Conservation (phyloP, 495 filamentous ascomycete species). For the Penicillium subrubescens region DNA sequence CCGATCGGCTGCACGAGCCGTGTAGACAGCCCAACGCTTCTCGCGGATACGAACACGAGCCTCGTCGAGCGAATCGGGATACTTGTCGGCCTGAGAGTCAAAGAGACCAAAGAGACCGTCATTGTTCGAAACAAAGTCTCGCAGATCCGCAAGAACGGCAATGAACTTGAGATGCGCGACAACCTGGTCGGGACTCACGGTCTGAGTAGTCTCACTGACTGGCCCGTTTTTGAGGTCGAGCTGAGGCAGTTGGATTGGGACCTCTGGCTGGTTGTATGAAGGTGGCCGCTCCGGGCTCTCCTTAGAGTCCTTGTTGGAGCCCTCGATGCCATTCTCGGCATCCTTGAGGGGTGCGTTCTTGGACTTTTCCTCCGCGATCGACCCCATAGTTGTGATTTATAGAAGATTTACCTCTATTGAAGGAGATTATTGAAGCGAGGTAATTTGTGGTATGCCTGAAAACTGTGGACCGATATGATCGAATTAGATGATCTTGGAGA, state of each 20-base stretch:
- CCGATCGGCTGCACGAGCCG: constrained; percentile 70
- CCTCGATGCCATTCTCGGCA: neutral
- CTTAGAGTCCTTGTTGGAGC: neutral
- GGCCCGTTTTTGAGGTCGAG: constrained; percentile 12
- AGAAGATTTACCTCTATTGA: neutral
- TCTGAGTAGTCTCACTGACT: neutral
- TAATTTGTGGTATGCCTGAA: neutral
- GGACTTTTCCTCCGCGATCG: constrained; percentile 19
- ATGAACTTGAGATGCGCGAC: constrained; percentile 82
- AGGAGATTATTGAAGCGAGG: neutral
- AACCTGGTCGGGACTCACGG: constrained; percentile 41
- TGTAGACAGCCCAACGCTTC: constrained; percentile 78
- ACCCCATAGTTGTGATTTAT: constrained; percentile 19
- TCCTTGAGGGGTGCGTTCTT: constrained; percentile 8
- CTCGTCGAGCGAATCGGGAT: constrained; percentile 15
- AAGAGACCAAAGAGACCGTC: constrained; percentile 70
- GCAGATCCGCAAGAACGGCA: constrained; percentile 66
- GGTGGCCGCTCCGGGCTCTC: constrained; percentile 18
- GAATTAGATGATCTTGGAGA: constrained; percentile 7
- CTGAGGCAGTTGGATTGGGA: constrained; percentile 14
- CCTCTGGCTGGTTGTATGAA: constrained; percentile 17
- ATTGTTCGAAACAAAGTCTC: constrained; percentile 62
- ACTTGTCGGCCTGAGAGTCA: constrained; percentile 46
- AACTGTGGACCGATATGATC: neutral
- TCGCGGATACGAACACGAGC: constrained; percentile 55